Base-by-base conservation (phyloP, 2,329 filamentous ascomycete species). In the Pochonia chlamydosporia region DNA sequence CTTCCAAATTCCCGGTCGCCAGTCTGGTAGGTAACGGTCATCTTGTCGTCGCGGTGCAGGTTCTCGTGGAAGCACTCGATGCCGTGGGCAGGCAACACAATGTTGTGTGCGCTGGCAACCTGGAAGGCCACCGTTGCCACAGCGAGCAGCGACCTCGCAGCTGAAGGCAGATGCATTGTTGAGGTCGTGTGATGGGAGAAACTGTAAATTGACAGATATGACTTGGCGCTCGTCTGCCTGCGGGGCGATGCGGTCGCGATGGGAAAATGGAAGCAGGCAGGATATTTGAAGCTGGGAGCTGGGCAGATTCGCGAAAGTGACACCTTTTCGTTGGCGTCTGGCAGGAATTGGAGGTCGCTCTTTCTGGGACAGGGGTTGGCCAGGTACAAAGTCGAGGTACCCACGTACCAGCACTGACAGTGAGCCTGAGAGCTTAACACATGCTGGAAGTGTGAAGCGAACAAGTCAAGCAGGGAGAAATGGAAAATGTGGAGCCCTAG, bases 11-110 rank as follows among this genome's bases (percentile, higher is more conserved):
- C 93, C 57, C 92, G 78, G 67, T 99, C 93, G 64, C 93, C 93
- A 49, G 97, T 92, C 74, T 97, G 93, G 78, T 95, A 99, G 25
- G 91, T 95, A 50, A 99, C 91, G 8, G 90, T 96, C 93, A 99
- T 99, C 70, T 86, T 88, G 75, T 99, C 93, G 69, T 96, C 93
- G 66, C 79, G 82, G 75, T 95, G 92, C 50, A 99, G 82, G 59
- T 76, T 71, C 74, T 99, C 93, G 76, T 96, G 88, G 79, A 97
- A 99, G 76, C 93, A 99, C 75, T 99, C 93, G 71, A 90, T 82
- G 63, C 89, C 88, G 72, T 99, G 90, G 59, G 91, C 86, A 53
- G 85, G 85, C 62, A 99, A 84, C 68, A 93, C 89, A 70, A 99
- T 97, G 76, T 95, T 97, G 81, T 99, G 93, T 59, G 89, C 89